A percentile compares a stretch with the other conserved stretches of the same genome.
Conservation (phyloP, 139 green algal genomes). For the Chlorella sp. region DNA sequence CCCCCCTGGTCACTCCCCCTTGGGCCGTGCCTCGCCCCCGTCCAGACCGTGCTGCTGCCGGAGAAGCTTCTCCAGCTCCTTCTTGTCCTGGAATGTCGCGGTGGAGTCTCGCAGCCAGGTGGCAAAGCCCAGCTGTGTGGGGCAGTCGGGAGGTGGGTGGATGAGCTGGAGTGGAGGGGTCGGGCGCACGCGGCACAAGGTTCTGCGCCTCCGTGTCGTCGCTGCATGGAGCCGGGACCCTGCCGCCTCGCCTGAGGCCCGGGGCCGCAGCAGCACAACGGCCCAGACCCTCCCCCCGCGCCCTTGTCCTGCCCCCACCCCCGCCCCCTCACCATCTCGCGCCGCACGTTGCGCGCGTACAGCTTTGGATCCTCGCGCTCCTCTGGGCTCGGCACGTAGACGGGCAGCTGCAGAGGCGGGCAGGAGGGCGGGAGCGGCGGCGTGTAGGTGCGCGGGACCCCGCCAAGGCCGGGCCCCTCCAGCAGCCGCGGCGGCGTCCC, state of each 20-base stretch:
- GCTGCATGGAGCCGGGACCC: too few relatives aligned
- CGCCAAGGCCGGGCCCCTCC: not conserved
- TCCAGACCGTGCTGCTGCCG: slow-evolving; percentile 9
- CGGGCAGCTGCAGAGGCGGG: slow-evolving; percentile 56
- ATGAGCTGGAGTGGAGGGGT: slow-evolving; percentile 4
- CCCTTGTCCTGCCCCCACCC: not conserved
- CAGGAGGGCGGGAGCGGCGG: not conserved
- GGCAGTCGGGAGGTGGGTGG: not conserved
- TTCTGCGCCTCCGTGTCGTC: too few relatives aligned
- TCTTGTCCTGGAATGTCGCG: slow-evolving; percentile 58
- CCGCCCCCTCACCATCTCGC: slow-evolving; percentile 62
- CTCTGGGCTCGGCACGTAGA: slow-evolving; percentile 71
- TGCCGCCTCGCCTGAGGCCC: too few relatives aligned
- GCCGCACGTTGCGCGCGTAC: slow-evolving; percentile 74
- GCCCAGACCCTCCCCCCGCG: not conserved
- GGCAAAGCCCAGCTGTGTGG: slow-evolving; percentile 25
- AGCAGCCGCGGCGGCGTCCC: not conserved
- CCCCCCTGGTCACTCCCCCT: too few relatives aligned
- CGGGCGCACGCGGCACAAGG: slow-evolving; percentile 3
- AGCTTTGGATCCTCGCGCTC: slow-evolving; percentile 68
- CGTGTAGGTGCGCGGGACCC: not conserved
- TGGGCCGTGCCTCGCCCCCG: too few relatives aligned
- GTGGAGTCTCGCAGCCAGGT: slow-evolving; percentile 25
- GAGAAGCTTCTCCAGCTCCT: slow-evolving; percentile 42
- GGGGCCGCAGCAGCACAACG: not conserved